Base-by-base conservation (phyloP, 2,329 filamentous ascomycete species). In the Beauveria sp. region DNA sequence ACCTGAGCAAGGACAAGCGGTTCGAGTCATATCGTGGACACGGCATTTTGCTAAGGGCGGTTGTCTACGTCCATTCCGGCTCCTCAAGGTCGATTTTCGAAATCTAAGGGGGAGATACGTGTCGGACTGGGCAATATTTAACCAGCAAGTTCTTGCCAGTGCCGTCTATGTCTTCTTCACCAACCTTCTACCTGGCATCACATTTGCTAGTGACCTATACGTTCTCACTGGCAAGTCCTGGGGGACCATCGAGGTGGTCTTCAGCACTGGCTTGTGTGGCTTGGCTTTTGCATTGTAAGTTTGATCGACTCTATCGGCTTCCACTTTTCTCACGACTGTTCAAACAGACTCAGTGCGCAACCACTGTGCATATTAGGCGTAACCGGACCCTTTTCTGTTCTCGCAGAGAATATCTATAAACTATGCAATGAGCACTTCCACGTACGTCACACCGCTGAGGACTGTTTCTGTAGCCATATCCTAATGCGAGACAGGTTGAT, bases 141-240 rank as follows among this genome's bases (percentile, higher is more conserved):
- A 87, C 67, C 86, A 88, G 67, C 73, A 87, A 45, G 75, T 87
- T 7, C 72, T 88, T 58, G 85, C 85, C 26, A 86, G 83, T 67
- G 81, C 85, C 1, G 79, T 87, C 34, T 87, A 86, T 71, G 79
- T 87, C 63, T 87, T 87, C 75, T 87, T 88, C 68, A 87, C 84
- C 30, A 87, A 87, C 68, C 75, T 88, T 6, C 71, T 88, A 12
- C 86, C 86, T 0, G 85, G 86, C 1, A 87, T 88, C 67, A 88
- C 85, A 0, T 88, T 88, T 71, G 85, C 85, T 0, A 85, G 81
- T 69, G 86, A 88, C 69, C 70, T 88, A 61, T 86, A 85, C 67
- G 80, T 81, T 5, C 72, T 85, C 64, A 88, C 85, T 0, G 85
- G 85, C 16, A 74, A 80, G 67, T 85, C 81, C 30, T 88, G 85